Conservation (phyloP, 1,139 yeast species). For the Yamadazyma pseudoaaseri region DNA sequence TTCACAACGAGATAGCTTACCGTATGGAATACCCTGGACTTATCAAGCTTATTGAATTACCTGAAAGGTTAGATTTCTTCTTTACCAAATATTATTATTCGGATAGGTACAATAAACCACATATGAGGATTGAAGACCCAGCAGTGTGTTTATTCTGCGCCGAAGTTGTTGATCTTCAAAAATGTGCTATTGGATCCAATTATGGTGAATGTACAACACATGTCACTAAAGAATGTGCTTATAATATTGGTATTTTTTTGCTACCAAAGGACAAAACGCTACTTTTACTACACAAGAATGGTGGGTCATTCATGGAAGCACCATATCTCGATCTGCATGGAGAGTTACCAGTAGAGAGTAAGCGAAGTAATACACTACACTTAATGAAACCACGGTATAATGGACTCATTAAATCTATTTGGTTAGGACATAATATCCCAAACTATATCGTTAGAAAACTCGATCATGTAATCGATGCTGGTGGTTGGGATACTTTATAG, state of each 20-base stretch:
- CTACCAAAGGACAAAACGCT: conserved; percentile 76
- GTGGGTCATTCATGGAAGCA: conserved; percentile 81
- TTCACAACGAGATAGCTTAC: conserved; percentile 6
- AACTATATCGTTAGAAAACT: conserved; percentile 76
- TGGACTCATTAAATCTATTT: conserved; percentile 60
- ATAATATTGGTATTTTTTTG: conserved; percentile 73
- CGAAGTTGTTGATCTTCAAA: conserved; percentile 64
- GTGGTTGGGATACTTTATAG: conserved; percentile 93
- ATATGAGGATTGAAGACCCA: conserved; percentile 60
- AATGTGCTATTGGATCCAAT: conserved; percentile 46
- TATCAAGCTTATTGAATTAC: conserved; percentile 56
- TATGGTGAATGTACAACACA: conserved; percentile 73
- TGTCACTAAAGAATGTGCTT: conserved; percentile 60
- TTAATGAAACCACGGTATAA: conserved; percentile 65
- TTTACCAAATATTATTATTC: conserved; percentile 58
- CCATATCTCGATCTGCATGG: conserved; percentile 90
- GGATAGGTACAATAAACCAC: conserved; percentile 41
- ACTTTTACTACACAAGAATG: conserved; percentile 60
- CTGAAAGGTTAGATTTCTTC: conserved; percentile 67
- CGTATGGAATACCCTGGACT: conserved; percentile 67
- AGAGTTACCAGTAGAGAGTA: conserved; percentile 73
- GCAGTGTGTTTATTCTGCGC: conserved; percentile 90
- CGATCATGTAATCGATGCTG: conserved; percentile 77
- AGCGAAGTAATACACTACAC: conserved; percentile 71
- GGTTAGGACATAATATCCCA: conserved; percentile 80